Base-by-base conservation (phyloP, 2,329 filamentous ascomycete genomes). In the Scedosporium aurantiacum region DNA sequence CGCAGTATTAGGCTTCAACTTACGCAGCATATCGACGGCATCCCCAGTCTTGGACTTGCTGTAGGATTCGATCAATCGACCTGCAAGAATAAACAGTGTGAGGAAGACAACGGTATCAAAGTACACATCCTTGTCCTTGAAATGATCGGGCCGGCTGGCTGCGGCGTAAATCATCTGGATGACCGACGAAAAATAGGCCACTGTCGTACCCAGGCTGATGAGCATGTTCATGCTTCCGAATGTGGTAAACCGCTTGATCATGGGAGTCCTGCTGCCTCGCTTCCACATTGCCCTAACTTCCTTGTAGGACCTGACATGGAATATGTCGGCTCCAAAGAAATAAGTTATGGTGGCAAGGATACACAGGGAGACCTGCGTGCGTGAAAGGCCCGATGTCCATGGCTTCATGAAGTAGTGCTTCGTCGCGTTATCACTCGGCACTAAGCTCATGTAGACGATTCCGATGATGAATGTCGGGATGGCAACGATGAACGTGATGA, bases 211-310 rank as follows among this genome's bases (percentile, higher is more conserved):
- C 2, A 96, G 80, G 6, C 89, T 94, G 74, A 97, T 92, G 63
- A 97, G 81, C 76, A 95, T 88, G 70, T 96, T 96, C 92, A 97
- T 97, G 76, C 91, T 96, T 7, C 92, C 92, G 68, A 97, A 97
- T n/a, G 89, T 86, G 71, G 91, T 91, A 69, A 97, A 92, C 14
- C 92, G 81, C 66, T 87, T 82, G 16, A 89, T 67, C 3, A 95
- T 71, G 0, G 90, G 89, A 1, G 87, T 87, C 43, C 81, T 83
- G 70, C 90, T 96, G 28, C 85, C 83, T 2, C 77, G 84, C 23
- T 88, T 82, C 92, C 92, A 97, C 64, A 96, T 78, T 0, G 85
- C 80, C 63, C 79, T 79, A 12, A 97, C 75, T 68, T 96, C 92
- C 70, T 91, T 94, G 66, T 91, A 70, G 0, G 90, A 89, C 47